Conservation (phyloP, 2,329 filamentous ascomycete species). For the Neopestalotiopsis sp. region DNA sequence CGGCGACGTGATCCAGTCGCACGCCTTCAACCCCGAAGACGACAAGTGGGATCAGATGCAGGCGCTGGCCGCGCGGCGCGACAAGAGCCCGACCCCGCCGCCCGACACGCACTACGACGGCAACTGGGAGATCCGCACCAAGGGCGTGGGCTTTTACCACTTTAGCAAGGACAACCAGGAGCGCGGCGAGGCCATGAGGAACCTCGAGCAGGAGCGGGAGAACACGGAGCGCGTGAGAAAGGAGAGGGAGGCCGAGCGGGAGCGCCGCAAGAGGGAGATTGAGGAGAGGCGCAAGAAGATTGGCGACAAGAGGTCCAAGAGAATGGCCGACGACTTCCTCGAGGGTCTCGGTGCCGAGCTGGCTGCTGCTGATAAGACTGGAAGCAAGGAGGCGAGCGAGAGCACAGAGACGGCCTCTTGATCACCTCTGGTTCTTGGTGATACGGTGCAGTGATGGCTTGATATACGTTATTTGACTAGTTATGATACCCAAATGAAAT, state of each 20-base stretch:
- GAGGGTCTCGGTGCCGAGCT: slow-evolving; percentile 41
- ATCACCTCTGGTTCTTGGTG: not conserved
- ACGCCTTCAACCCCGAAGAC: slow-evolving; percentile 81
- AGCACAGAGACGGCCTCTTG: not conserved
- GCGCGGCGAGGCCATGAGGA: slow-evolving; percentile 74
- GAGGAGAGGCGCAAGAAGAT: slow-evolving; percentile 69
- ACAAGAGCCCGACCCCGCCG: slow-evolving; percentile 81
- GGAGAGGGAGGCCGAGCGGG: slow-evolving; percentile 61
- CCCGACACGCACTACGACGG: slow-evolving; percentile 86
- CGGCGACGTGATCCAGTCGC: slow-evolving; percentile 82
- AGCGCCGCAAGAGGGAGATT: slow-evolving; percentile 65
- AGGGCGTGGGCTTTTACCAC: slow-evolving; percentile 90
- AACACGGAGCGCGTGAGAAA: slow-evolving; percentile 70
- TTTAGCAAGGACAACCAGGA: slow-evolving; percentile 78
- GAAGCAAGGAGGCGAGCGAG: not conserved
- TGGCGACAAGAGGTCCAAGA: slow-evolving; percentile 54
- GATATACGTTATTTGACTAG: not conserved
- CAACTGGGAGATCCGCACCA: slow-evolving; percentile 79
- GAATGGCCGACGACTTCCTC: slow-evolving; percentile 42
- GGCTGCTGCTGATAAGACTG: slow-evolving; percentile 19
- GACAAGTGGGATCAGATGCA: slow-evolving; percentile 70
- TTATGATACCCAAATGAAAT: too few species aligned
- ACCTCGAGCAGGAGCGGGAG: slow-evolving; percentile 68
- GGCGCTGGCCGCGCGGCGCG: slow-evolving; percentile 76
- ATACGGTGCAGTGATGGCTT: too few species aligned